These are phyloP conservation scores for Harringtonia lauricola DNA, from an alignment of 2,329 filamentous ascomycete genomes.

Conservation along the genomic window DNA sequence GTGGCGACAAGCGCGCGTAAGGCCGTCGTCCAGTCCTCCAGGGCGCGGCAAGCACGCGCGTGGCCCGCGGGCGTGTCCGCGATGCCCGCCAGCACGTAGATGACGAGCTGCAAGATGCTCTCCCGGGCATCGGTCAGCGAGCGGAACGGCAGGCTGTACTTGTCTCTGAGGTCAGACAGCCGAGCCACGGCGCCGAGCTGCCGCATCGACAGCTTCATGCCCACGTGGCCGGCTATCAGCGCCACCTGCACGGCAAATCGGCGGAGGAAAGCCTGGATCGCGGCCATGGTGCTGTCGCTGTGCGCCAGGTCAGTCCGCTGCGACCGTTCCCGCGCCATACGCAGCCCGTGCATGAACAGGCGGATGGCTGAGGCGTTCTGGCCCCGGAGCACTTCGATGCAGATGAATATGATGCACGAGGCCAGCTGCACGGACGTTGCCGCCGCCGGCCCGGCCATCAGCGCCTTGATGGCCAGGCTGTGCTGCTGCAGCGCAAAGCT, in stretches of 20 bases:
- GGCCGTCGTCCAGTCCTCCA: conserved; percentile 1
- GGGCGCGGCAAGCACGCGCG: background rate
- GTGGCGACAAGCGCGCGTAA: conserved; percentile 2
- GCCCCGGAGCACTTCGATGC: conserved; percentile 8
- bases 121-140: conserved; percentile 4
- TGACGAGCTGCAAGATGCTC: conserved; percentile 1
- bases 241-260: conserved; percentile 8
- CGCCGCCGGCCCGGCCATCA: conserved; percentile 1
- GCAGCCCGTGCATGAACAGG: conserved; percentile 7
- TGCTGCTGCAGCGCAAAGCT: conserved; percentile 5
- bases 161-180: no score
- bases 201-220: background rate
- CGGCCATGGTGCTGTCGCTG: conserved; percentile 1
- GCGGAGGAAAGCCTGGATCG: conserved; percentile 5
- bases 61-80: background rate
- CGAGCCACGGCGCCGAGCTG: background rate
- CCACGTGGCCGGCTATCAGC: conserved; percentile 5
- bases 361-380: conserved; percentile 7
- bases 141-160: background rate
- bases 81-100: background rate
- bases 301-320: background rate
- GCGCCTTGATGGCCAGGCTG: conserved; percentile 4
- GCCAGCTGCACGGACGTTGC: conserved; percentile 5
- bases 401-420: conserved; percentile 10
- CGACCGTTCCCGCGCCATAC: conserved; percentile 2